phyloP scores from a whole-genome alignment of 257 asterid species.

The Gentiana straminea region DNA sequence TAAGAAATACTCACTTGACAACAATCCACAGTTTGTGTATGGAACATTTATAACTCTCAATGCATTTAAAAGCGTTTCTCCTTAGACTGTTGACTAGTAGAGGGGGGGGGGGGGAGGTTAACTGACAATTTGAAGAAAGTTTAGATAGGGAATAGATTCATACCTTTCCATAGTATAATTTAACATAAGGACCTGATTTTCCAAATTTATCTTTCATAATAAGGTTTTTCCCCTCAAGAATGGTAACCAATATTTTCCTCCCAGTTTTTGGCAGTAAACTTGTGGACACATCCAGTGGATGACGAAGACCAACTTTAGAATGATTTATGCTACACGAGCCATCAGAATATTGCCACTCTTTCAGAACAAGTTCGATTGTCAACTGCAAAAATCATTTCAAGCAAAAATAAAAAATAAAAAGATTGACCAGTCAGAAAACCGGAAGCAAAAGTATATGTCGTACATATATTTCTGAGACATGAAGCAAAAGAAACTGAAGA shows the following conservation, averaged over 20 bases:
- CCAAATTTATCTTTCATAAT: conserved; percentile 62
- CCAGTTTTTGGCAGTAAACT: conserved; percentile 54
- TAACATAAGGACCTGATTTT: conserved; percentile 71
- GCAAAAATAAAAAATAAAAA: background rate
- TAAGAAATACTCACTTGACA: background rate
- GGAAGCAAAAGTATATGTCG: background rate
- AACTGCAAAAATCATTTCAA: conserved; percentile 44
- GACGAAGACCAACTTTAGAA: conserved; percentile 32
- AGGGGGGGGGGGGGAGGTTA: background rate
- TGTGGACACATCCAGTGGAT: conserved; percentile 35
- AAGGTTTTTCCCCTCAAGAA: conserved; percentile 75
- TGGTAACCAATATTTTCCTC: conserved; percentile 58
- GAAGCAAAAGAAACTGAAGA: background rate
- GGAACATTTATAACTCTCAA: background rate
- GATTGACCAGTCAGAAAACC: conserved; percentile 6
- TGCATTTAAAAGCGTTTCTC: background rate
- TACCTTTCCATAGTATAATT: conserved; percentile 93
- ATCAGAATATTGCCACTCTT: conserved; percentile 96
- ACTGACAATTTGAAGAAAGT: background rate
- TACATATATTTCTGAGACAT: background rate
- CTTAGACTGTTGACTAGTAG: too few relatives aligned
- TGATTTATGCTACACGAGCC: conserved; percentile 52
- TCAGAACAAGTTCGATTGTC: conserved; percentile 65
- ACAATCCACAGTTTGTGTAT: background rate
- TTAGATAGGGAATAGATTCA: background rate